phyloP scores from a whole-genome alignment of 306 rosid species.

The Pyrus communis region DNA sequence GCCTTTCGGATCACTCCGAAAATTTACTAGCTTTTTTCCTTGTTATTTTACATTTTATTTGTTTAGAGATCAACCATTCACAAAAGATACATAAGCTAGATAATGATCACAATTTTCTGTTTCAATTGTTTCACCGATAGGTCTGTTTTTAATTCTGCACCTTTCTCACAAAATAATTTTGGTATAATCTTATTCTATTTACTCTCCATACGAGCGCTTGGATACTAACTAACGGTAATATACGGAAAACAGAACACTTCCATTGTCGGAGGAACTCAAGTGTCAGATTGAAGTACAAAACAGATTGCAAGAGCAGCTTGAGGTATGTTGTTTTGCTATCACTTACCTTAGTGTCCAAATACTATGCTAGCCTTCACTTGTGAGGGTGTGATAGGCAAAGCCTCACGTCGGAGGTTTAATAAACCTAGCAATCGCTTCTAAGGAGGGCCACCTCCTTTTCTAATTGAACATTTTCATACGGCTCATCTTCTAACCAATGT shows the following conservation, averaged over 20 bases:
- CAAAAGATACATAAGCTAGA: not conserved
- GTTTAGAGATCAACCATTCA: not conserved
- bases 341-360: not conserved
- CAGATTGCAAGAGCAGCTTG: slow-evolving; percentile 73
- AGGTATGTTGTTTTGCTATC: slow-evolving; percentile 37
- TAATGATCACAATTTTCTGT: not conserved
- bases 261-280: slow-evolving; percentile 54
- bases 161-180: not conserved
- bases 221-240: slow-evolving; percentile 15
- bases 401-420: too few species aligned
- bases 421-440: too few species aligned
- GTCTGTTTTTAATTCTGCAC: not conserved
- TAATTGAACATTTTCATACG: not conserved
- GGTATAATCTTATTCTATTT: not conserved
- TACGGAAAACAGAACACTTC: slow-evolving; percentile 42
- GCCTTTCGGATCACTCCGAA: not conserved
- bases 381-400: too few species aligned
- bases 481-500: not conserved
- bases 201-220: not conserved
- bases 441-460: too few species aligned
- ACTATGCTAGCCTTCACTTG: not conserved
- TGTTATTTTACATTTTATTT: not conserved
- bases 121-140: not conserved
- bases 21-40: not conserved
- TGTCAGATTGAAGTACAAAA: slow-evolving; percentile 69